Base-by-base conservation (phyloP, 257 asterid species). In the Solanum chmielewskii region DNA sequence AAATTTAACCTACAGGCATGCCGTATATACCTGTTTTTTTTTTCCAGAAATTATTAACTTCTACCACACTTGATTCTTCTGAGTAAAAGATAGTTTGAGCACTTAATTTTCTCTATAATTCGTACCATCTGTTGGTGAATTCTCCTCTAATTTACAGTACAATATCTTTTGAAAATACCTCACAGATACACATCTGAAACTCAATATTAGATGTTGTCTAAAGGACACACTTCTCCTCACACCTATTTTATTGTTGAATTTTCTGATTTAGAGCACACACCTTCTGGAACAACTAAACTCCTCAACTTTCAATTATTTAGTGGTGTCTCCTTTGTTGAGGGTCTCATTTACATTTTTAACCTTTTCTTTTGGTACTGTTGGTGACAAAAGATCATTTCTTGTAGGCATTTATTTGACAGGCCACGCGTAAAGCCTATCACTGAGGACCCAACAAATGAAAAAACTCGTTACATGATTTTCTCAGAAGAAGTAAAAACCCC, bases 351-450 rank as follows among this genome's bases (percentile, higher is more conserved):
- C 39, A 23, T 52, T 37, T 11, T 10, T 68, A 71, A 76, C 47
- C 39, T 52, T 41, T 44, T 84, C 75, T 68, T 75, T 56, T 7
- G n/a, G 68, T 85, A 83, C 21, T 86, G 88, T 27, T 80, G 74
- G 13, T 86, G 75, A 49, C 83, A 11, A 71, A 70, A n/a, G 45
- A 60, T 73, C 83, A 41, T 73, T 78, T 73, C 20, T 90, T 85
- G 13, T 41, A 97, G 98, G 73, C 94, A 94, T 91, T 77, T 97
- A 94, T 94, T 97, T 88, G 94, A 97, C 83, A 91, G 92, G 91
- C 96, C 98, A 41, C 97, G 98, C 85, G 41, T 94, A 88, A 97
- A 97, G 89, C 98, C 99, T 52, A 85, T 95, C 69, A 93, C 95
- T 3, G 97, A 93, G 89, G 98, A 97, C 86, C 99, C 99, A 35